Evolutionary conservation across 2,329 filamentous ascomycete species (phyloP), one percentile per base, ranked within the genome.

Genomic region (Venturia pyrina): DNA sequence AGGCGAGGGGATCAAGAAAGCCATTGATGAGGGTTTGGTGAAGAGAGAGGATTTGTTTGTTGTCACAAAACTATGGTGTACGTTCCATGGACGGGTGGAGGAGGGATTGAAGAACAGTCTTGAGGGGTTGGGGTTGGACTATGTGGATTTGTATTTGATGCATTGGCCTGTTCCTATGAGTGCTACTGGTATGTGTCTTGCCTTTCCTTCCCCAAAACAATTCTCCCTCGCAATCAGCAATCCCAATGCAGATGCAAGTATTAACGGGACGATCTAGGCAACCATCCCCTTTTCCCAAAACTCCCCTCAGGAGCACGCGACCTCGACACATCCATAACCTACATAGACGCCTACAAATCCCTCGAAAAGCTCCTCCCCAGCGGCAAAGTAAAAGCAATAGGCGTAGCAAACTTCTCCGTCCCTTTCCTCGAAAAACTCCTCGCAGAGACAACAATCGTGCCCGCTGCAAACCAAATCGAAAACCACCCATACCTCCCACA

Each of bases 391-490:
- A n/a, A 48, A 6, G 28, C 28, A 6, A 67, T 67, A 13, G 66
- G 66, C 50, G 57, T 67, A 8, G 48, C 32, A 28, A 67, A 67
- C 66, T 67, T 67, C 60, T 53, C 37, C n/a, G 46, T 53, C 5
- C 19, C 34, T 5, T 46, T 63, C 15, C 46, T 67, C 10, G 43
- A 65, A 37, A 50, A 66, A 24, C 65, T 66, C 3, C 74, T 17
- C 28, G 40, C 19, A 77, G 82, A 84, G 0, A 85, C 86, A 70
- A 87, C 86, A 53, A 81, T 90, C 69, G 77, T 85, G 10, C 87
- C 87, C 6, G 87, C 86, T 66, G 83, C 86, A 72, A 89, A 89
- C 78, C 87, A 90, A 78, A 89, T 90, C 72, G 88, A 90, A 76
- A 89, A 89, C 80, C 86, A 89, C 79, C 88, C 88, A 19, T 82